Conservation (phyloP, 306 rosid genomes). For the Biancaea sappan region DNA sequence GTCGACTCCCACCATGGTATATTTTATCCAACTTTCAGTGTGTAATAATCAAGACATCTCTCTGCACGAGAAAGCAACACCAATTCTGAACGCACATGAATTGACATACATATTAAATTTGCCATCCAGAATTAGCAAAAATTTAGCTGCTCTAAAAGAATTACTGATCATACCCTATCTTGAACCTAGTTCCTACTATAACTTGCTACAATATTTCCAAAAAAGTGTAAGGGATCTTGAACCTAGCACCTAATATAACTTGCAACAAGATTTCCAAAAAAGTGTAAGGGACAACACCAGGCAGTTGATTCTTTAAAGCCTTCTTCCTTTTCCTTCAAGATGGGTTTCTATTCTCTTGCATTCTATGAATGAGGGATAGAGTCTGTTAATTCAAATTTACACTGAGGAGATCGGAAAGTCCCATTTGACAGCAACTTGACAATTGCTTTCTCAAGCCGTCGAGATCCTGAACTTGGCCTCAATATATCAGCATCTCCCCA, state of each 20-base stretch:
- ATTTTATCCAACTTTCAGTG: slow-evolving; percentile 8
- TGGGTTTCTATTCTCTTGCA: slow-evolving; percentile 22
- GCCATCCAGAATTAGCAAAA: slow-evolving; percentile 30
- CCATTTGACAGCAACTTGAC: slow-evolving; percentile 67
- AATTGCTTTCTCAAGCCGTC: slow-evolving; percentile 73
- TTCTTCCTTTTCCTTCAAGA: not conserved
- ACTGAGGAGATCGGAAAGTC: slow-evolving; percentile 52
- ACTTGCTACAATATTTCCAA: slow-evolving; percentile 32
- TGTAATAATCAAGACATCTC: slow-evolving; percentile 10
- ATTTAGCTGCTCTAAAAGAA: slow-evolving; percentile 19
- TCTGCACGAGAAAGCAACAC: not conserved
- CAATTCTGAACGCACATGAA: slow-evolving; percentile 25
- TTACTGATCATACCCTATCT: slow-evolving; percentile 29
- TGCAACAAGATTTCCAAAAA: slow-evolving; percentile 31
- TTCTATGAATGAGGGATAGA: slow-evolving; percentile 1
- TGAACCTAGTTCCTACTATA: slow-evolving; percentile 14
- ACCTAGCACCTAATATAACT: slow-evolving; percentile 20
- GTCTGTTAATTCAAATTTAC: slow-evolving; percentile 57
- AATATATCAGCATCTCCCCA: slow-evolving; percentile 96
- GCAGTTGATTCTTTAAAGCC: slow-evolving; percentile 27
- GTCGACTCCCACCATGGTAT: slow-evolving; percentile 19
- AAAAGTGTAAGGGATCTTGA: not conserved
- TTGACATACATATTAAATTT: not conserved
- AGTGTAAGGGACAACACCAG: slow-evolving; percentile 15
- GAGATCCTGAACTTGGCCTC: slow-evolving; percentile 82